Conservation (phyloP, 192 early-diverging fungal species). For the Backusella psychrophila region DNA sequence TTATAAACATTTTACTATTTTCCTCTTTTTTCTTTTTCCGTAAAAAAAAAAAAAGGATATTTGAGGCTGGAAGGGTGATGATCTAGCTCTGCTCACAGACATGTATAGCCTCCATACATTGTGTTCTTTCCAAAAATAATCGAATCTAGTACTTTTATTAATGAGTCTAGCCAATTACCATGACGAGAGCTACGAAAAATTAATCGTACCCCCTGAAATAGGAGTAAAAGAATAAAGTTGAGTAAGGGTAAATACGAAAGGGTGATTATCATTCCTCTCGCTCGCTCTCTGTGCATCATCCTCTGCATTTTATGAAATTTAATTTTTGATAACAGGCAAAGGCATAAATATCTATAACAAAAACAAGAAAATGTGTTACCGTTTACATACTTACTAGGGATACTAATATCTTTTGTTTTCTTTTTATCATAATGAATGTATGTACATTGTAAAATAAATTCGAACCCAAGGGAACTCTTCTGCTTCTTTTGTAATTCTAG, state of each 20-base stretch:
- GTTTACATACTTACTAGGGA: too few species aligned
- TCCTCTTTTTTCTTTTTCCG: too few species aligned
- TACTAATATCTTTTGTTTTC: too few species aligned
- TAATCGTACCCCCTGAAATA: not conserved
- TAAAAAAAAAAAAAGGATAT: too few species aligned
- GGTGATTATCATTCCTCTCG: not conserved
- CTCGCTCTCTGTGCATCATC: not conserved
- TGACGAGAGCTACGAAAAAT: not conserved
- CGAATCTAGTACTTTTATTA: not conserved
- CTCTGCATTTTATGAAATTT: not conserved
- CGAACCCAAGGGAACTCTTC: not conserved
- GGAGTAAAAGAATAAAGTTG: not conserved
- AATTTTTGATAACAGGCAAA: not conserved
- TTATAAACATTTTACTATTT: not conserved
- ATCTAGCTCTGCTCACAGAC: too few species aligned
- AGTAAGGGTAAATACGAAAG: not conserved
- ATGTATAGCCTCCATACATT: too few species aligned
- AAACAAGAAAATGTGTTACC: too few species aligned
- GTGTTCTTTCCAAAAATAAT: not conserved
- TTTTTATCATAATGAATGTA: too few species aligned
- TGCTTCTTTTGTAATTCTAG: not conserved
- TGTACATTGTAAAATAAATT: not conserved
- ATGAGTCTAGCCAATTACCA: not conserved
- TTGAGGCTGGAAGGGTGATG: too few species aligned
- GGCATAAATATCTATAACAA: too few species aligned